phyloP scores from a whole-genome alignment of 305 asterid genomes.

The Fraxinus latifolia region DNA sequence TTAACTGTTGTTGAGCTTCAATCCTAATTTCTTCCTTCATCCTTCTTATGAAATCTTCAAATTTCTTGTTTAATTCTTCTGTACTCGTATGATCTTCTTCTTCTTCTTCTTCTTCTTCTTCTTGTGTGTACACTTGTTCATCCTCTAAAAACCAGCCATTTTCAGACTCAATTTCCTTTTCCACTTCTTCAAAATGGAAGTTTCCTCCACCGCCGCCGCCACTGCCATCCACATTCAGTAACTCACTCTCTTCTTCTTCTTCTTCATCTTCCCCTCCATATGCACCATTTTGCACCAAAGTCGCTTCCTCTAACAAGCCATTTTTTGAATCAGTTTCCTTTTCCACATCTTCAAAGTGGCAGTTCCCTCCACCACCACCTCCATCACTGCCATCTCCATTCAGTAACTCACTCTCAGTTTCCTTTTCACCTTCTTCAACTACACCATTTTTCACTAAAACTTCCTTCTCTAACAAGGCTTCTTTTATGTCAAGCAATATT shows the following conservation, averaged over 20 bases:
- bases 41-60: slow-evolving; percentile 45
- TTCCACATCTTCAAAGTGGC: background rate
- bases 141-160: slow-evolving; percentile 25
- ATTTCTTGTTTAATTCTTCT: slow-evolving; percentile 36
- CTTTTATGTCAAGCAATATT: background rate
- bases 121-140: background rate
- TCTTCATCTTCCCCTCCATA: background rate
- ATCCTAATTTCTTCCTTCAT: slow-evolving; percentile 38
- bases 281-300: background rate
- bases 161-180: background rate
- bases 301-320: slow-evolving; percentile 19
- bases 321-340: background rate
- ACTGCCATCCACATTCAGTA: background rate
- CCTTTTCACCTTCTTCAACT: background rate
- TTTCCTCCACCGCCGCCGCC: slow-evolving; percentile 18
- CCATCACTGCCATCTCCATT: background rate
- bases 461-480: slow-evolving; percentile 19
- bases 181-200: slow-evolving; percentile 8
- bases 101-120: background rate
- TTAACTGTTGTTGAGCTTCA: slow-evolving; percentile 13
- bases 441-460: background rate
- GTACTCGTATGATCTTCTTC: slow-evolving; percentile 24
- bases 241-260: background rate
- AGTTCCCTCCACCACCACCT: slow-evolving; percentile 9
- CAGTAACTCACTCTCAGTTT: background rate